Base-by-base conservation (phyloP, 2,329 filamentous ascomycete genomes). In the Penicillium sp. region DNA sequence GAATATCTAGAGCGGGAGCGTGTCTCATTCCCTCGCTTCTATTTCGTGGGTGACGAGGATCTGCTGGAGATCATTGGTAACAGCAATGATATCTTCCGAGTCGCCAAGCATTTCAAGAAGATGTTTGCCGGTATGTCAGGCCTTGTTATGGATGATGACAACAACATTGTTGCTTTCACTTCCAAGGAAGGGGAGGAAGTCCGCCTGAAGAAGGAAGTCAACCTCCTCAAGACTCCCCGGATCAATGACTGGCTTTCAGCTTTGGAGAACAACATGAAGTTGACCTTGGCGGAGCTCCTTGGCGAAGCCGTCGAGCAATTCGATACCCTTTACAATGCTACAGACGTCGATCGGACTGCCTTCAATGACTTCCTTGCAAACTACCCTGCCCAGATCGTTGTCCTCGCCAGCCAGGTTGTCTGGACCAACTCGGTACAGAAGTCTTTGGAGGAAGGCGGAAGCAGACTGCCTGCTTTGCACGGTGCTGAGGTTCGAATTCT, bases 171-270 rank as follows among this genome's bases (percentile, higher is more conserved):
- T 24, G 93, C 92, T 6, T 93, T 97, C 66, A 94, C 89, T 2
- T 99, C 94, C 0, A 97, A 96, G 70, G 95, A 99, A 75, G 92
- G 88, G 48, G 94, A 99, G 74, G 83, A 87, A 58, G 91, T 99
- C 46, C 83, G 83, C 58, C 79, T 99, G 55, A 96, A 92, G 77
- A 93, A 89, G 67, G 89, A 94, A 49, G 93, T 99, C 57, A 96
- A 91, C 14, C 81, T 99, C 45, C 83, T 91, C 65, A 96, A 96
- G 75, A 96, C 91, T 1, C 95, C 95, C 0, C 89, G 91, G 66
- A 97, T 99, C 79, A 99, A 99, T 67, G 94, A 99, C 73, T 99
- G 94, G 94, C 82, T 99, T n/a, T 89, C 90, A 29, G 86, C 95
- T 4, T 79, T 99, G 31, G 94, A 99, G 72, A 87, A 79, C 54